Conservation (phyloP, 1,284 basidiomycete genomes). For the Vanrija sp. region DNA sequence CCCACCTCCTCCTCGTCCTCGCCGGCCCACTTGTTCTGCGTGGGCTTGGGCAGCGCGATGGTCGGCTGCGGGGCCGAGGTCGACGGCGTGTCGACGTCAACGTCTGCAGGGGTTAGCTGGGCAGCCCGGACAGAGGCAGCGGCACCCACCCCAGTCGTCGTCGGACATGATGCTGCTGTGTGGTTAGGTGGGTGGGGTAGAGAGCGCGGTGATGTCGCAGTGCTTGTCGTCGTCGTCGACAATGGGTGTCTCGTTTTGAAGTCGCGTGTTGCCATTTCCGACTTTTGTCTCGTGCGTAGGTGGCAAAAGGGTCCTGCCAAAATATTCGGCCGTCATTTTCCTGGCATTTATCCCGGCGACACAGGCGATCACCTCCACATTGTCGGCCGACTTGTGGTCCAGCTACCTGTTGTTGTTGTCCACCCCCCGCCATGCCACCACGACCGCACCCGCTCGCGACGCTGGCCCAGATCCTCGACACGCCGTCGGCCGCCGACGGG, state of each 20-base stretch:
- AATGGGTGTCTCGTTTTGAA: not conserved
- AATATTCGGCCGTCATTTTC: not conserved
- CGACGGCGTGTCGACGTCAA: conserved; percentile 55
- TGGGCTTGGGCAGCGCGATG: conserved; percentile 48
- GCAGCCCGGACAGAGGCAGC: not conserved
- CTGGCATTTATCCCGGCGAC: not conserved
- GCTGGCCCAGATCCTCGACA: conserved; percentile 66
- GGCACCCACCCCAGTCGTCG: conserved; percentile 41
- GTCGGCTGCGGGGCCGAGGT: conserved; percentile 50
- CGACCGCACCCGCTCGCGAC: conserved; percentile 82
- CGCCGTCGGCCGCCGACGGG: conserved; percentile 78
- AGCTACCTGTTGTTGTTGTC: not conserved
- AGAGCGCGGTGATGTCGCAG: not conserved
- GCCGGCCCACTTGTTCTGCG: conserved; percentile 65
- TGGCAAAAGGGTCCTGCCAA: not conserved
- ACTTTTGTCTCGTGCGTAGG: conserved; percentile 10
- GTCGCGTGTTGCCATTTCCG: conserved; percentile 3
- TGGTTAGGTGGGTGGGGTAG: not conserved
- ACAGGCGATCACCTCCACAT: conserved; percentile 1
- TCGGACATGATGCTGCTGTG: conserved; percentile 29
- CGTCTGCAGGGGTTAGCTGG: conserved; percentile 23
- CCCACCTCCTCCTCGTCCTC: conserved; percentile 77
- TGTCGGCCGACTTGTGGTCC: not conserved
- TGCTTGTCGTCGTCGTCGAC: too few relatives aligned
- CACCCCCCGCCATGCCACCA: conserved; percentile 22